Evolutionary conservation across 2,329 filamentous ascomycete genomes (phyloP), one percentile per base, ranked within the genome.

Genomic region (Microascus cirrosus): DNA sequence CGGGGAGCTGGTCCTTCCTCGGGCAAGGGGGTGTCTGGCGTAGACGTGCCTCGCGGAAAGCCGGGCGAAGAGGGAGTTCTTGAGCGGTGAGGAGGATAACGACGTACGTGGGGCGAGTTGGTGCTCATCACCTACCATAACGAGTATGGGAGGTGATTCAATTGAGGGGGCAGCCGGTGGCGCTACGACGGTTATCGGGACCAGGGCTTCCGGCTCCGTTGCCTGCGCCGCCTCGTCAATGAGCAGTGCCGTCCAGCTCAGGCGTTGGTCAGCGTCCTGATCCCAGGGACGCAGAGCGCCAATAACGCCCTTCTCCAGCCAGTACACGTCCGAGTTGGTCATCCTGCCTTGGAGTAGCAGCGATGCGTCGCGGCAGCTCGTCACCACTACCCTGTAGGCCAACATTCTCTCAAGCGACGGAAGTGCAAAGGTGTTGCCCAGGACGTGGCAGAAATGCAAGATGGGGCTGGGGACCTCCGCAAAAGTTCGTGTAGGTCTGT

Each of bases 31-130:
- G 22, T 57, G 55, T 5, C 39, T 35, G 20, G n/a, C 53, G 34
- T 57, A 57, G n/a, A 57, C 55, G 20, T 32, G 28, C 34, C 55
- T 52, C 1, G 24, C 20, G 15, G 34, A 57, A 5, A 57, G 55
- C n/a, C 55, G 55, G 13, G 55, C 94, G 67, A 99, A 99, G 10
- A 99, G 80, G n/a, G 93, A 97, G 71, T 97, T 93, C 73, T 97
- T 96, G 13, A 99, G 79, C 97, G 80, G 99, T 97, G 93, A 99
- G 97, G 69, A 99, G 96, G 66, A 97, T 93, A 57, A 20, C 5
- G 55, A 57, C 6, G 34, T 42, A 8, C 32, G 45, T 1, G 94
- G 94, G 0, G 94, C 94, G 63, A 99, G 83, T 70, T 99, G 94
- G 72, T 97, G 94, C 73, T 99, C 94, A 68, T 99, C 94, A 68